phyloP scores from a whole-genome alignment of 352 stramenopile species.

The Globisporangium paddicum region DNA sequence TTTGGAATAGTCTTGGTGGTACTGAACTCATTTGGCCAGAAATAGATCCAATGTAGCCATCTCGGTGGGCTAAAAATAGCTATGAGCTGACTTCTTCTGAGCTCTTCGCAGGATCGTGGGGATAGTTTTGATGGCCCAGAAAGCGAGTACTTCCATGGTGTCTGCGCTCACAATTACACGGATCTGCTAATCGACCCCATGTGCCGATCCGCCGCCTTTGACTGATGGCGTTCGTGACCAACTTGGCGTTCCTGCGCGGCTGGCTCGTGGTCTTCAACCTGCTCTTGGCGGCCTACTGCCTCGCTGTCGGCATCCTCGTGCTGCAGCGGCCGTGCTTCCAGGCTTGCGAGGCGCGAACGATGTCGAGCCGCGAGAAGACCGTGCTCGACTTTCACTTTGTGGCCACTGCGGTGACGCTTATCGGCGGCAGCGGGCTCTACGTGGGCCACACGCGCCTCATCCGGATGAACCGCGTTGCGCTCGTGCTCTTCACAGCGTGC shows the following conservation, averaged over 20 bases:
- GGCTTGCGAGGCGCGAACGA: background rate
- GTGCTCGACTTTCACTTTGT: conserved; percentile 3
- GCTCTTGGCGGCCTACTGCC: background rate
- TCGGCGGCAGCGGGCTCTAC: background rate
- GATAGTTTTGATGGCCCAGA: background rate
- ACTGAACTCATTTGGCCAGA: background rate
- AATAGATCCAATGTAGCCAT: conserved; percentile 5
- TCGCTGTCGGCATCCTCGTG: background rate
- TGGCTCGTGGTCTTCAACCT: conserved; percentile 5
- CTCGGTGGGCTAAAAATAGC: background rate
- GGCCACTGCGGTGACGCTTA: background rate
- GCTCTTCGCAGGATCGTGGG: background rate
- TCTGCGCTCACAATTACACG: background rate
- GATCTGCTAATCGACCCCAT: background rate
- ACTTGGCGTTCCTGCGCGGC: background rate
- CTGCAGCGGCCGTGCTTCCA: background rate
- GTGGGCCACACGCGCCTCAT: background rate
- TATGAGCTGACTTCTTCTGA: background rate
- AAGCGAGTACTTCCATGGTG: background rate
- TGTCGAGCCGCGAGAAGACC: background rate
- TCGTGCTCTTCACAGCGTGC: background rate
- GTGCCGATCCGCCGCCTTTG: background rate
- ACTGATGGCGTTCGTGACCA: background rate
- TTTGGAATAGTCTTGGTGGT: background rate
- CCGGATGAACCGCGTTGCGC: background rate